Evolutionary conservation across 306 rosid species (phyloP).

Genomic region (Cucurbita moschata): DNA sequence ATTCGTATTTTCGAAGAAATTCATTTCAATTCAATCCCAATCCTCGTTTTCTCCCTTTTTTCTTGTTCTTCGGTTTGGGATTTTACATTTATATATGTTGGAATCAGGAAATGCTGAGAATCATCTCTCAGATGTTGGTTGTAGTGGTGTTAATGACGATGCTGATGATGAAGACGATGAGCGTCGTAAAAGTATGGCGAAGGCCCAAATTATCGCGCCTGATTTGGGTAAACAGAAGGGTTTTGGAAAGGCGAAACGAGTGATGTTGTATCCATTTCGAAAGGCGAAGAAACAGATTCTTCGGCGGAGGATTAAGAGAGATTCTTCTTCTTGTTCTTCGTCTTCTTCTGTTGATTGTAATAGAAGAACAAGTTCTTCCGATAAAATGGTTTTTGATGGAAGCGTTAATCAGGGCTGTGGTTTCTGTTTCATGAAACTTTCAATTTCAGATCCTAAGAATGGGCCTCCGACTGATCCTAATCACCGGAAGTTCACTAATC

Average conservation of each 20-base stretch:
- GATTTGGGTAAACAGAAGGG: slow-evolving; percentile 5
- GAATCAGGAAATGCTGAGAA: slow-evolving; percentile 41
- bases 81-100: not conserved
- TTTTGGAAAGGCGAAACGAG: slow-evolving; percentile 21
- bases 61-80: not conserved
- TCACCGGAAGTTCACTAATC: slow-evolving; percentile 34
- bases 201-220: not conserved
- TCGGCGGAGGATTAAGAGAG: slow-evolving; percentile 13
- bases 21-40: not conserved
- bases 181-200: not conserved
- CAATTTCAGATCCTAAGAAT: slow-evolving; percentile 26
- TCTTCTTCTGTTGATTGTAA: not conserved
- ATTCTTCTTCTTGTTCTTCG: slow-evolving; percentile 12
- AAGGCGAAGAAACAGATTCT: slow-evolving; percentile 25
- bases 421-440: slow-evolving; percentile 40
- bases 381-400: slow-evolving; percentile 19
- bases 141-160: slow-evolving; percentile 14
- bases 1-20: not conserved
- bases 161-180: slow-evolving; percentile 24
- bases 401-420: slow-evolving; percentile 23
- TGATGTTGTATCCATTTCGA: slow-evolving; percentile 25
- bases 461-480: slow-evolving; percentile 49
- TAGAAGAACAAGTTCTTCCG: slow-evolving; percentile 12
- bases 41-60: not conserved
- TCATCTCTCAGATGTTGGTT: slow-evolving; percentile 20